Evolutionary conservation across 257 asterid species (phyloP).

Genomic region (Solanum neorickii): DNA sequence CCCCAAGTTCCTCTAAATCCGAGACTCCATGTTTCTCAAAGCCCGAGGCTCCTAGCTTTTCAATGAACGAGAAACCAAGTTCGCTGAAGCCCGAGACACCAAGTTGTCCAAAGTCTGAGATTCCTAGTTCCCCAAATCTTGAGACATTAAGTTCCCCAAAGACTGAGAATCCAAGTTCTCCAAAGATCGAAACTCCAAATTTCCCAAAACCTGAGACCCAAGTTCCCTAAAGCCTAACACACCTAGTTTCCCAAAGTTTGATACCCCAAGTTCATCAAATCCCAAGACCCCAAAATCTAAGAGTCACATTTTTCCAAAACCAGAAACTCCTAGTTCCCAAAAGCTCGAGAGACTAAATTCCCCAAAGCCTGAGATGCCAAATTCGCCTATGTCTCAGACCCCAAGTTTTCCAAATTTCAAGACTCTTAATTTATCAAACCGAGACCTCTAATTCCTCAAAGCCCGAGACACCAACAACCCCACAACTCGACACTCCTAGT

Average conservation of each 20-base stretch:
- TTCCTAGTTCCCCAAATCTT: too few relatives aligned
- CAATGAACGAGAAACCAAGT: too few relatives aligned
- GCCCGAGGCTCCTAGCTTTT: too few relatives aligned
- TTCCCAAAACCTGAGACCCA: too few relatives aligned
- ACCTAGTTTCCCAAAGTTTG: not conserved
- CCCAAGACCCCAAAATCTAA: too few relatives aligned
- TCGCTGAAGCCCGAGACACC: too few relatives aligned
- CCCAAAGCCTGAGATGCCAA: not conserved
- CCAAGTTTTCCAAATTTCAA: not conserved
- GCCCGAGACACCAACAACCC: not conserved
- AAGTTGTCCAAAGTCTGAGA: too few relatives aligned
- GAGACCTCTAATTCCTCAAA: not conserved
- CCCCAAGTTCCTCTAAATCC: too few relatives aligned
- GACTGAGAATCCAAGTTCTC: not conserved
- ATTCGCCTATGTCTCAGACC: not conserved
- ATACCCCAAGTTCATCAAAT: too few relatives aligned
- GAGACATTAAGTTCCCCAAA: not conserved
- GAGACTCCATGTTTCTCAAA: too few relatives aligned
- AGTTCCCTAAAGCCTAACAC: not conserved
- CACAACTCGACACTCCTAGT: not conserved
- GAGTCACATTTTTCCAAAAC: not conserved
- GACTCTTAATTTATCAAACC: not conserved
- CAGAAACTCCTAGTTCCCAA: not conserved
- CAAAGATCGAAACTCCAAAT: not conserved
- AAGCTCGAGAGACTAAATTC: not conserved